Conservation (phyloP, 306 rosid genomes). For the Fragaria iinumae region DNA sequence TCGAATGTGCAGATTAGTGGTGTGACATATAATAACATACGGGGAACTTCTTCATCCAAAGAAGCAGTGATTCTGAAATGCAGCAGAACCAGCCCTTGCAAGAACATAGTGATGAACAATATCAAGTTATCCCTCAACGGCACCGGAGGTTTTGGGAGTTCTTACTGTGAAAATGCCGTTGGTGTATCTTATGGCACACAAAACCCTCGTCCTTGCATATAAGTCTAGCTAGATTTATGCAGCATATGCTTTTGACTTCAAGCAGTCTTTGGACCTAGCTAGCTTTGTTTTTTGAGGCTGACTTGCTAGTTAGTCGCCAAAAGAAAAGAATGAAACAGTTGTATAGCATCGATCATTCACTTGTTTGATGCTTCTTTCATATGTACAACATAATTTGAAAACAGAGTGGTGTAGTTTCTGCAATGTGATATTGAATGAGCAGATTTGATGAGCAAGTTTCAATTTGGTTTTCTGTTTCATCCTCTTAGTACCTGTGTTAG, state of each 20-base stretch:
- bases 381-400: neutral
- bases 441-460: neutral
- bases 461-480: neutral
- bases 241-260: neutral
- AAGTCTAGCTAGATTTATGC: neutral
- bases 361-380: neutral
- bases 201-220: slow-evolving; percentile 45
- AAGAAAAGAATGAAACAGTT: neutral
- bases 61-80: slow-evolving; percentile 44
- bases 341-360: neutral
- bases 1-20: slow-evolving; percentile 56
- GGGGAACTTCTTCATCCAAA: slow-evolving; percentile 41
- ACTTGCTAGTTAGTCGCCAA: neutral
- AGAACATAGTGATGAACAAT: slow-evolving; percentile 31
- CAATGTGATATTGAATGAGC: neutral
- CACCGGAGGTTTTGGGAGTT: neutral
- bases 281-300: neutral
- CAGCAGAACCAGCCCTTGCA: slow-evolving; percentile 52
- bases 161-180: slow-evolving; percentile 30
- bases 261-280: neutral
- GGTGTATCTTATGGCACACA: slow-evolving; percentile 52
- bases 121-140: slow-evolving; percentile 31
- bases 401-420: neutral
- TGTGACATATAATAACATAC: slow-evolving; percentile 43
- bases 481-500: neutral